Evolutionary conservation across 257 asterid genomes (phyloP).

Genomic region (Nicotiana sylvestris): DNA sequence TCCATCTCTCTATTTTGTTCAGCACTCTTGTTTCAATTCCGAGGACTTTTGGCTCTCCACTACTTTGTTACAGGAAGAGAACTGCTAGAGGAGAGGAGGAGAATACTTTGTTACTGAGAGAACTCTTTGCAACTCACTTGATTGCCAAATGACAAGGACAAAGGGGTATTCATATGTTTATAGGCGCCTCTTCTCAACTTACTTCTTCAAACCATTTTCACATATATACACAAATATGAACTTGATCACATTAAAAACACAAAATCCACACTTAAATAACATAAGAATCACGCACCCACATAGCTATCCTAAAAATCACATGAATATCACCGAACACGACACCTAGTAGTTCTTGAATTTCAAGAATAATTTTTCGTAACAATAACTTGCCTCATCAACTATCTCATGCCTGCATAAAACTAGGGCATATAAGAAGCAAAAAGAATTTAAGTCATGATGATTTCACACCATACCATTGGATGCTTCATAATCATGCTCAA

Average conservation of each 20-base stretch:
- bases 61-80: neutral
- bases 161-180: neutral
- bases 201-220: neutral
- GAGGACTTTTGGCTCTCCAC: neutral
- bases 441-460: neutral
- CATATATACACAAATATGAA: neutral
- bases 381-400: neutral
- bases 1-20: neutral
- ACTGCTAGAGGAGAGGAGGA: neutral
- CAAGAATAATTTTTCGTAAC: neutral
- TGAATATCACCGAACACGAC: neutral
- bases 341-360: neutral
- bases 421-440: neutral
- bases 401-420: neutral
- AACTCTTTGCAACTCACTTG: neutral
- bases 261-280: neutral
- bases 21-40: neutral
- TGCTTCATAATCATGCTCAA: slow-evolving; percentile 28
- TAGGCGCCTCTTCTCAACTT: neutral
- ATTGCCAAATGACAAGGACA: neutral
- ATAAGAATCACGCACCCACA: neutral
- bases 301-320: neutral
- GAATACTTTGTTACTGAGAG: neutral
- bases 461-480: slow-evolving; percentile 38
- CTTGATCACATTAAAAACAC: neutral